Conservation (phyloP, 371 early-diverging fungal species). For the Mortierella sp. region DNA sequence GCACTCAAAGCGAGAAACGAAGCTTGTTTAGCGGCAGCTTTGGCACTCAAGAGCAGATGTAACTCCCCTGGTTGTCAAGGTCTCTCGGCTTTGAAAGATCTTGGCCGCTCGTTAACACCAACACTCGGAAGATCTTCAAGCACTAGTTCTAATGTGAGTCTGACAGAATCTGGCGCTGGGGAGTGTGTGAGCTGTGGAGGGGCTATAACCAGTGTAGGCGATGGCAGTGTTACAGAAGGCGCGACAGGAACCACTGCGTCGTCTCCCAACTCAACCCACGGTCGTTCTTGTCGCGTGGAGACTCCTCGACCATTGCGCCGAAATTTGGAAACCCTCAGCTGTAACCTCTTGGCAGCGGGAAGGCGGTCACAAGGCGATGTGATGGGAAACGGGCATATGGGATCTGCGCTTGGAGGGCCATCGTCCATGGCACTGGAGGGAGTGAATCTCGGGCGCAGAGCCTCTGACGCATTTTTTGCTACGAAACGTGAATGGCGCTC, state of each 20-base stretch:
- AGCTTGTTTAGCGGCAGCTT: constrained; percentile 18
- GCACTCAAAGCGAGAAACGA: constrained; percentile 35
- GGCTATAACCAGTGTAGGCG: background rate
- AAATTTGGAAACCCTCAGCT: constrained; percentile 25
- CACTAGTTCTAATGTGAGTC: constrained; percentile 19
- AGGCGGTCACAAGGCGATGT: constrained; percentile 40
- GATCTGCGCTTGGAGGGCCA: background rate
- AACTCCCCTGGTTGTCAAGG: constrained; percentile 31
- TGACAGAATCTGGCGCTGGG: constrained; percentile 4
- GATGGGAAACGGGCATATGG: constrained; percentile 2
- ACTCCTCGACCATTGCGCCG: constrained; percentile 37
- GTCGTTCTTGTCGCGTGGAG: constrained; percentile 29
- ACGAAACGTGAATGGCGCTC: constrained; percentile 40
- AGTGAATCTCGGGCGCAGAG: constrained; percentile 12
- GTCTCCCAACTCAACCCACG: background rate
- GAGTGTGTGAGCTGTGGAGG: constrained; percentile 33
- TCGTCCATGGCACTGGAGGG: constrained; percentile 9
- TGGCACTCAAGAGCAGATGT: constrained; percentile 35
- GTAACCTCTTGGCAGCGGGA: constrained; percentile 13
- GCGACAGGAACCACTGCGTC: constrained; percentile 3
- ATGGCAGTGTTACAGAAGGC: background rate
- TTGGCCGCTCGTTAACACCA: constrained; percentile 15
- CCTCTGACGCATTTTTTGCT: constrained; percentile 31
- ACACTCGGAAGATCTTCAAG: constrained; percentile 17
- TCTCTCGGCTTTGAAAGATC: background rate